phyloP scores from a whole-genome alignment of 1,139 yeast genomes.

The Pichia sp. region DNA sequence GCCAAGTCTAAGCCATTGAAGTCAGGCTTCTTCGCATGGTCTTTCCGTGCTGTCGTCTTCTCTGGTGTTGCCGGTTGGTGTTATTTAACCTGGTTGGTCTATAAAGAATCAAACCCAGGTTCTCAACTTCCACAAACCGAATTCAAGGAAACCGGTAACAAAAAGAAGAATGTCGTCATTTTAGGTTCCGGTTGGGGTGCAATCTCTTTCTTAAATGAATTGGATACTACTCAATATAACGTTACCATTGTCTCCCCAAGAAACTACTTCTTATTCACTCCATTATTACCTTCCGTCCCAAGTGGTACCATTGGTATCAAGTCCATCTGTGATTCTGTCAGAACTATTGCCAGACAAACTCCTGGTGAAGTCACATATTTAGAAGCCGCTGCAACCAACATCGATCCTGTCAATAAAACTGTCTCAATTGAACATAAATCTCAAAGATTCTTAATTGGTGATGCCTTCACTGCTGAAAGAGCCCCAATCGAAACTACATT shows the following conservation, averaged over 20 bases:
- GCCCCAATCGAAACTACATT: conserved; percentile 47
- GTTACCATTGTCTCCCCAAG: conserved; percentile 62
- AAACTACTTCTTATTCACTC: conserved; percentile 62
- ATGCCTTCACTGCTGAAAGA: conserved; percentile 41
- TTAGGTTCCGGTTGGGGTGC: conserved; percentile 69
- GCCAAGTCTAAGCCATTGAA: conserved; percentile 4
- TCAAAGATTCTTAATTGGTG: conserved; percentile 48
- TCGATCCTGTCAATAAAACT: conserved; percentile 50
- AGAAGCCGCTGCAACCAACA: conserved; percentile 60
- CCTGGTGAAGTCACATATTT: conserved; percentile 58
- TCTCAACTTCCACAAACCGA: conserved; percentile 59
- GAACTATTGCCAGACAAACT: conserved; percentile 46
- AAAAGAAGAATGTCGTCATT: conserved; percentile 72
- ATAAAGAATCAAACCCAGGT: conserved; percentile 60
- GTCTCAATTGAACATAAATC: conserved; percentile 55
- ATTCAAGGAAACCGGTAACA: conserved; percentile 63
- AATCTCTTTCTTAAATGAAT: conserved; percentile 51
- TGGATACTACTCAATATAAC: conserved; percentile 59
- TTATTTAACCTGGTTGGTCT: conserved; percentile 49
- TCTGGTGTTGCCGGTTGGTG: conserved; percentile 44
- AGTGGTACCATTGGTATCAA: conserved; percentile 59
- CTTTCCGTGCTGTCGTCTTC: conserved; percentile 22
- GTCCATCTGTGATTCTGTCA: conserved; percentile 56
- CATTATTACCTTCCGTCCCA: conserved; percentile 60
- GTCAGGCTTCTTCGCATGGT: conserved; percentile 25